Evolutionary conservation across 1,284 basidiomycete genomes (phyloP).

Genomic region (Anthracocystis walkeri): DNA sequence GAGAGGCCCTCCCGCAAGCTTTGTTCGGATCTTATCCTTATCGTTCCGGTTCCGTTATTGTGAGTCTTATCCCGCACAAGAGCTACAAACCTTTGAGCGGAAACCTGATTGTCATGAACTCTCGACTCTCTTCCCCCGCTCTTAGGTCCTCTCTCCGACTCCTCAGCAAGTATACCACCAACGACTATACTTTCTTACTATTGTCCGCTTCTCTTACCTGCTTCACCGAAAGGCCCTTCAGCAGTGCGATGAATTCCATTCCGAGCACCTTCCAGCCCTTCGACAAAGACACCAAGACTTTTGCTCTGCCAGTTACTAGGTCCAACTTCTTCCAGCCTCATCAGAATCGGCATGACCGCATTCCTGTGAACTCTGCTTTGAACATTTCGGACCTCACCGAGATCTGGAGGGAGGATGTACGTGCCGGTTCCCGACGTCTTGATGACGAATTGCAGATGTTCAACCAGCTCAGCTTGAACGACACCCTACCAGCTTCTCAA

Average conservation of each 20-base stretch:
- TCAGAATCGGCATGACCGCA: neutral
- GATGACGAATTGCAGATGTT: conserved; percentile 2
- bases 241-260: neutral
- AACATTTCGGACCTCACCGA: conserved; percentile 6
- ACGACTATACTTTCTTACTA: neutral
- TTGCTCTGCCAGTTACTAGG: neutral
- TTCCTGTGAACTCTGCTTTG: neutral
- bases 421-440: neutral
- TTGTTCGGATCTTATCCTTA: conserved; percentile 25
- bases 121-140: no score
- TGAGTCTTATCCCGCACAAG: conserved; percentile 13
- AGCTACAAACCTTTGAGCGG: neutral
- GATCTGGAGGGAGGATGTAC: conserved; percentile 13
- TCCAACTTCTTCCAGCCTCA: neutral
- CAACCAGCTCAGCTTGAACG: conserved; percentile 5
- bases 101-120: neutral
- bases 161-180: neutral
- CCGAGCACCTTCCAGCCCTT: neutral
- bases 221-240: neutral
- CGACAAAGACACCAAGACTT: neutral
- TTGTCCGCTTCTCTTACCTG: neutral
- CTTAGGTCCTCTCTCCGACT: neutral
- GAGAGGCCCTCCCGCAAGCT: conserved; percentile 15
- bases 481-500: neutral
- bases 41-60: conserved; percentile 1